Conservation (phyloP, 106 monocot genomes). For the Posidonia australis region DNA sequence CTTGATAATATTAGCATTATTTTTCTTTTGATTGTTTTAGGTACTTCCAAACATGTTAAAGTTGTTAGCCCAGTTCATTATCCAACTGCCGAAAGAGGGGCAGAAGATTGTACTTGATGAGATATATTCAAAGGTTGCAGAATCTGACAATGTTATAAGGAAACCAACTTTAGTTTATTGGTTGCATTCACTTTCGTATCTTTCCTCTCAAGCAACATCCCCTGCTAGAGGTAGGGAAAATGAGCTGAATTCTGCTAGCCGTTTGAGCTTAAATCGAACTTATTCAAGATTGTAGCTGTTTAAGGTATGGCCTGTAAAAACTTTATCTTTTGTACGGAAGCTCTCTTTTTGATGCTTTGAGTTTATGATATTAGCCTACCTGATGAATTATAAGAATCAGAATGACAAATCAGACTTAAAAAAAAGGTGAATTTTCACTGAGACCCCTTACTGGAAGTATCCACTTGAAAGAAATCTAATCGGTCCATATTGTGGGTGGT, state of each 20-base stretch:
- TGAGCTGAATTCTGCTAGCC: background rate
- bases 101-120: slow-evolving; percentile 55
- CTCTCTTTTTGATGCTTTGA: background rate
- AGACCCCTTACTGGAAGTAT: no score
- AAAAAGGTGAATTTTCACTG: no score
- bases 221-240: background rate
- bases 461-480: no score
- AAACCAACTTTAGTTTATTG: slow-evolving; percentile 85
- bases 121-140: slow-evolving; percentile 62
- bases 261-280: slow-evolving; percentile 12
- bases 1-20: background rate
- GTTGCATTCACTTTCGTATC: slow-evolving; percentile 86
- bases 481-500: no score
- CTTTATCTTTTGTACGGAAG: background rate
- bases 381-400: no score
- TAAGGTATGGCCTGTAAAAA: background rate
- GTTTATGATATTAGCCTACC: background rate
- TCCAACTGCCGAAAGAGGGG: slow-evolving; percentile 52
- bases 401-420: no score
- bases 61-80: slow-evolving; percentile 55
- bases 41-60: slow-evolving; percentile 79
- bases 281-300: slow-evolving; percentile 7
- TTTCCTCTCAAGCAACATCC: slow-evolving; percentile 38
- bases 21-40: no score
- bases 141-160: slow-evolving; percentile 85